phyloP scores from a whole-genome alignment of 352 stramenopile species.

The Phytophthora nicotianae region DNA sequence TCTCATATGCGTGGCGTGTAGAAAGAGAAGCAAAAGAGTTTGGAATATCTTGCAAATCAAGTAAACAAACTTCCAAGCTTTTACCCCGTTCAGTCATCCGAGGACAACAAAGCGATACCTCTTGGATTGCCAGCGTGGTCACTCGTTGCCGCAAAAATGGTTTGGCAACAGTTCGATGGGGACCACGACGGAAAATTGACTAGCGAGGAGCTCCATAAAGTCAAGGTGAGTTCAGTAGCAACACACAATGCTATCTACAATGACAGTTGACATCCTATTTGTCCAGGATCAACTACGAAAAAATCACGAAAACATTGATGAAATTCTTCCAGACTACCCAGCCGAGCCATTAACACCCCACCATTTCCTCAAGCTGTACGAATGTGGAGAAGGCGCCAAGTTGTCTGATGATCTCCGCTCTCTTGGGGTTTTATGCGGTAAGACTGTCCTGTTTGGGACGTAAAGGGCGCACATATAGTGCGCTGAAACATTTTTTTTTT shows the following conservation, averaged over 20 bases:
- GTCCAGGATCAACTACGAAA: conserved; percentile 34
- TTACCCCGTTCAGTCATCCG: conserved; percentile 4
- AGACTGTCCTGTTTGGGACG: not conserved
- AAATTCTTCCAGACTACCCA: conserved; percentile 19
- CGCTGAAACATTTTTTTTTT: not conserved
- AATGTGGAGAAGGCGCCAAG: conserved; percentile 21
- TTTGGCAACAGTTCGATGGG: conserved; percentile 44
- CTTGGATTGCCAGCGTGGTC: conserved; percentile 37
- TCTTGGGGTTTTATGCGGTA: conserved; percentile 56
- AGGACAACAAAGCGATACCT: conserved; percentile 2
- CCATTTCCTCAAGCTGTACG: conserved; percentile 42
- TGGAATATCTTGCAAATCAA: conserved; percentile 48
- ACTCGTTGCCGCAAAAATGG: conserved; percentile 40
- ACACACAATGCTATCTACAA: not conserved
- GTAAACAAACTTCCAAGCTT: conserved; percentile 40
- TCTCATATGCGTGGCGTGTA: conserved; percentile 20
- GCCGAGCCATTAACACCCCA: conserved; percentile 16
- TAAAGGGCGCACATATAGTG: not conserved
- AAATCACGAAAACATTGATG: conserved; percentile 33
- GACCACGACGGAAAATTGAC: conserved; percentile 38
- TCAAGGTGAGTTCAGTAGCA: conserved; percentile 41
- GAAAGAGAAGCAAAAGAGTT: conserved; percentile 61
- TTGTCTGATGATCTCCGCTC: conserved; percentile 45
- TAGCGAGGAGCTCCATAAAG: conserved; percentile 30
- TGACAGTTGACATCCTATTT: not conserved